phyloP scores from a whole-genome alignment of 305 asterid genomes.

The Stenogyne calaminthoides region DNA sequence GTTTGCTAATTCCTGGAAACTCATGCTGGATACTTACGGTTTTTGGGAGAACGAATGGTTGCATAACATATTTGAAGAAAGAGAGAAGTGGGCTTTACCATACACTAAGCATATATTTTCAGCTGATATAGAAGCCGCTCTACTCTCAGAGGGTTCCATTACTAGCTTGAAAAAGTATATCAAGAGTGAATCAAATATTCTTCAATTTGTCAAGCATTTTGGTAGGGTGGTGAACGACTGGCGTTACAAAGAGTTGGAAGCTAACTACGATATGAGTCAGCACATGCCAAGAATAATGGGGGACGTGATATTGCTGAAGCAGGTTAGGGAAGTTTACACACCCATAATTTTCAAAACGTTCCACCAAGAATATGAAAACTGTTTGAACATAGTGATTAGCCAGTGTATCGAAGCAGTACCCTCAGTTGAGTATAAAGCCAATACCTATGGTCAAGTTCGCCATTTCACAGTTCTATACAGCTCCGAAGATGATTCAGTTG shows the following conservation, averaged over 20 bases:
- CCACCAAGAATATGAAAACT: conserved; percentile 52
- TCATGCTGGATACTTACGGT: conserved; percentile 48
- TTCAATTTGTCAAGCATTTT: conserved; percentile 56
- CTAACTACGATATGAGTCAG: conserved; percentile 59
- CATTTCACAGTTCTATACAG: conserved; percentile 47
- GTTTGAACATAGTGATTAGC: conserved; percentile 45
- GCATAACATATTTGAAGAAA: conserved; percentile 43
- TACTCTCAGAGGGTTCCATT: conserved; percentile 43
- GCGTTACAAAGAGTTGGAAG: conserved; percentile 65
- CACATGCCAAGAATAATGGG: conserved; percentile 54
- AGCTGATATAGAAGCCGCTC: conserved; percentile 46
- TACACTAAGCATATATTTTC: conserved; percentile 47
- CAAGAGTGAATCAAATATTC: conserved; percentile 44
- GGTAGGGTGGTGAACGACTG: conserved; percentile 53
- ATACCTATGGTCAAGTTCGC: conserved; percentile 51
- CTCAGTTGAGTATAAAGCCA: conserved; percentile 47
- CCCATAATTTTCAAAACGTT: conserved; percentile 44
- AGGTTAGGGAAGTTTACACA: conserved; percentile 56
- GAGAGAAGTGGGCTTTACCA: conserved; percentile 60
- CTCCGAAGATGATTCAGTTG: conserved; percentile 47
- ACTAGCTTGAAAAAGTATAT: conserved; percentile 47
- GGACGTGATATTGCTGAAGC: conserved; percentile 56
- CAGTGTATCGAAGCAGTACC: conserved; percentile 38
- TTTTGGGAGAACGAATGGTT: conserved; percentile 58
- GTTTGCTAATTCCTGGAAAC: conserved; percentile 52